phyloP scores from a whole-genome alignment of 768 basidiomycete species.

The Trametes gibbosa region DNA sequence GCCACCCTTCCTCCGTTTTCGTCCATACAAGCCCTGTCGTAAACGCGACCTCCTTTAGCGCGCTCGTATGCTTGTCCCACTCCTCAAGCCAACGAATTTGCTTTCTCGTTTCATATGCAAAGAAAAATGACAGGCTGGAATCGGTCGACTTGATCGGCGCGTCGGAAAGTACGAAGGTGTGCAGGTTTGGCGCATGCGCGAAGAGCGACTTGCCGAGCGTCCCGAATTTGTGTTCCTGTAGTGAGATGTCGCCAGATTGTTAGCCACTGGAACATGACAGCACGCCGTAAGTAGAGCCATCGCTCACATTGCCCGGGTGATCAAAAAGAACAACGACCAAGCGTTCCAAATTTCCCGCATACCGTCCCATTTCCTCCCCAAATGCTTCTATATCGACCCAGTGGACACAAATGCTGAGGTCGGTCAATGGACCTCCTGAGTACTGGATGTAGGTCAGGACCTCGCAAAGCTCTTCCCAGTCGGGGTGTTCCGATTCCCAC shows the following conservation, averaged over 20 bases:
- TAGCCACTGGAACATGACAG: neutral
- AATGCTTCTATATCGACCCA: neutral
- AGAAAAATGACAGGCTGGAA: neutral
- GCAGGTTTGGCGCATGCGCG: neutral
- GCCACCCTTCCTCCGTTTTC: neutral
- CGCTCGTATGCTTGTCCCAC: neutral
- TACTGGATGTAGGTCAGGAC: neutral
- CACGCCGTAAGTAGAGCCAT: neutral
- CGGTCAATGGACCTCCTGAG: neutral
- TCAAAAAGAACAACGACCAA: neutral
- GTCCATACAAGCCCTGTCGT: neutral
- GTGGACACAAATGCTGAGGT: neutral
- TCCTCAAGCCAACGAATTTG: neutral
- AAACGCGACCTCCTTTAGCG: neutral
- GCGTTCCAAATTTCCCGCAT: neutral
- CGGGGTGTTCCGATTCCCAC: too few relatives aligned
- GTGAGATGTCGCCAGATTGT: neutral
- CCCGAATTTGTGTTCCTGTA: neutral
- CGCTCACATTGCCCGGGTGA: neutral
- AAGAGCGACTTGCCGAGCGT: neutral
- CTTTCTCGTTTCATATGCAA: neutral
- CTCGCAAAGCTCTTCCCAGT: neutral
- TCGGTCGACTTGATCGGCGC: neutral
- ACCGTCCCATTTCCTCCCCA: neutral
- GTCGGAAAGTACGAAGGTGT: neutral